Base-by-base conservation (phyloP, 2,329 filamentous ascomycete species). In the Orbilia quercus region DNA sequence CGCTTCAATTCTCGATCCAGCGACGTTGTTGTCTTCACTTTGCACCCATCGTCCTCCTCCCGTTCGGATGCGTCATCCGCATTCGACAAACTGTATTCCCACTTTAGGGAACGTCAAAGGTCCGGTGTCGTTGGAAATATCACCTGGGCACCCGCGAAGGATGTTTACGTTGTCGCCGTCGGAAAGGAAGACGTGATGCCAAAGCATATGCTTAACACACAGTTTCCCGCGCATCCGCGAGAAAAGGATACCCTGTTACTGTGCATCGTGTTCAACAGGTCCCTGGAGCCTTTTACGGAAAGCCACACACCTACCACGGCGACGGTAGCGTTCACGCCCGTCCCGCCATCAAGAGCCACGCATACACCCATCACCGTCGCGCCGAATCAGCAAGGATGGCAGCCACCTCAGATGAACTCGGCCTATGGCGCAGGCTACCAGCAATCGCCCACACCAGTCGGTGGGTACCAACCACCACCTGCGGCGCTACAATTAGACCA, bases 131-230 rank as follows among this genome's bases (percentile, higher is more conserved):
- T 97, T 5, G 89, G 89, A 12, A 91, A 94, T 79, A 90, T 91
- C 80, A 86, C 86, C 0, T 82, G 88, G 28, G 86, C 88, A 18
- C 89, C 92, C 72, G 90, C 97, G 53, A 89, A 92, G 71, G 94
- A 98, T 79, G 91, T 93, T 1, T 98, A 98, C 80, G 86, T 98
- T 31, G 89, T 97, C 7, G 94, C 95, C 0, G 87, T 98, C 2
- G 87, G 92, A 31, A 85, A 88, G 3, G 92, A 91, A 23, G 84
- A 87, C 23, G 84, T 83, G 34, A 86, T 86, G 54, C 86, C 94
- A 45, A 94, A 95, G 0, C 91, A 74, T 40, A 66, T 74, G 62
- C 48, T 66, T 12, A 60, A 74, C 42, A 66, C 63, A 23, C 62
- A 74, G n/a, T 74, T 74, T 20, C 70, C 60, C 12, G 28, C 14